These are phyloP conservation scores for Phytopythium delawarense DNA, from an alignment of 352 stramenopile genomes.

Conservation along the genomic window DNA sequence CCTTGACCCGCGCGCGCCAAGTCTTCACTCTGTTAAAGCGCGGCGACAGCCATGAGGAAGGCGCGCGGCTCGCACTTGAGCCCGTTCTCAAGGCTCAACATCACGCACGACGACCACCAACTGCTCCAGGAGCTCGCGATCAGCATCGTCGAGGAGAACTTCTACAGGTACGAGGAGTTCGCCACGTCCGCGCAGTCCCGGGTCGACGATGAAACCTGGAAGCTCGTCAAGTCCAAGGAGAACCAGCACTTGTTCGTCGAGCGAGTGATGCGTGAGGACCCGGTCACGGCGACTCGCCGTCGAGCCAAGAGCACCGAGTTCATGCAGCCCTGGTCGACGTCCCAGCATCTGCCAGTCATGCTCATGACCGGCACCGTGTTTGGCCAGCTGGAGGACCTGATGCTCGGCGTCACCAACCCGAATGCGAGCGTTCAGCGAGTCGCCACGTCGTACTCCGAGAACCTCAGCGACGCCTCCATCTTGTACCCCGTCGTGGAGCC, in stretches of 20 bases:
- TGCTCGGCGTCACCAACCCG: conserved; percentile 31
- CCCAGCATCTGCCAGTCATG: conserved; percentile 21
- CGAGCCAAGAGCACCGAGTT: conserved; percentile 4
- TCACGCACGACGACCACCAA: conserved; percentile 16
- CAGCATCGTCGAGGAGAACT: conserved; percentile 23
- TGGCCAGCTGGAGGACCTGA: conserved; percentile 24
- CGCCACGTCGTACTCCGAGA: conserved; percentile 35
- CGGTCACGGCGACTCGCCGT: background rate
- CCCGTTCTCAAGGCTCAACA: conserved; percentile 19
- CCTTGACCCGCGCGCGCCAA: background rate
- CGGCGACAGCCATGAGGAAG: conserved; percentile 18
- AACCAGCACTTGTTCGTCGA: conserved; percentile 39
- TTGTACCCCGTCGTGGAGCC: conserved; percentile 31
- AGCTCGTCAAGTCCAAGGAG: conserved; percentile 34
- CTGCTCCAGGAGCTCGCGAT: conserved; percentile 25
- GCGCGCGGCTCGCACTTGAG: conserved; percentile 11
- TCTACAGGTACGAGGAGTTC: conserved; percentile 37
- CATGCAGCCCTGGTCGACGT: conserved; percentile 10
- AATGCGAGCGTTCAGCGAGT: conserved; percentile 26
- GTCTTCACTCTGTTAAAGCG: background rate
- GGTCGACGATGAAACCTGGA: conserved; percentile 33
- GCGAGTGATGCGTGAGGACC: conserved; percentile 1
- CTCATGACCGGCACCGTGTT: conserved; percentile 19
- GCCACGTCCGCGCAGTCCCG: conserved; percentile 14
- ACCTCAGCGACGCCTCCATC: conserved; percentile 28